Evolutionary conservation across 768 basidiomycete species (phyloP), one percentile per base, ranked within the genome.

Genomic region (Panaeolus cyanescens): DNA sequence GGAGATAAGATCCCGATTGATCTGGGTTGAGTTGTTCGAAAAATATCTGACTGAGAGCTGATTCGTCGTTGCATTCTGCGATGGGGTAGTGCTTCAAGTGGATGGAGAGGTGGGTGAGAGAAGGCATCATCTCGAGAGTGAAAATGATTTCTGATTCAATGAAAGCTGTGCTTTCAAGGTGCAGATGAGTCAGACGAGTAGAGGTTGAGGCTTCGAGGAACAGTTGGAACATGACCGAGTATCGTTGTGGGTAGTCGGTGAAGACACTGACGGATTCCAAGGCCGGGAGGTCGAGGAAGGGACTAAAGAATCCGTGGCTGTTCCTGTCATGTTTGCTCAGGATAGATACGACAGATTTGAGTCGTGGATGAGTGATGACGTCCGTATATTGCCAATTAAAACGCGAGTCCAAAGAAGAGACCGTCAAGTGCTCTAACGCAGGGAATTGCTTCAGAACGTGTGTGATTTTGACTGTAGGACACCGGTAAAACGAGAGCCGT

Each of bases 21-120:
- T 64, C 55, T 13, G 67, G 67, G 36, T 68, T 56, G 22, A 68
- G 58, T 8, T 45, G 22, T 10, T 64, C 67, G 39, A 68, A 68
- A 59, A 68, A 65, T 17, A 36, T 58, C 7, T 56, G 33, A 10
- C 54, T 60, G 10, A 68, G 59, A 0, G 62, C 64, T 6, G 45
- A 25, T 13, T 1, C 25, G 3, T 50, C 45, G 6, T 13, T 13
- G 15, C 45, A 50, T 15, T 22, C 22, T 20, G 45, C 45, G 45
- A 28, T 13, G 12, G 45, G 45, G 15, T 28, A 50, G 7, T 28
- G 22, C 12, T 22, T 28, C 15, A 50, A 9, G 12, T 28, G 45
- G 30, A 50, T 50, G 45, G 25, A 65, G 57, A 4, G 61, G 54
- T 17, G 56, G 50, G 39, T 12, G 37, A 45, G 31, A 60, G 61